Base-by-base conservation (phyloP, 2,329 filamentous ascomycete species). In the Scytalidium lignicola region DNA sequence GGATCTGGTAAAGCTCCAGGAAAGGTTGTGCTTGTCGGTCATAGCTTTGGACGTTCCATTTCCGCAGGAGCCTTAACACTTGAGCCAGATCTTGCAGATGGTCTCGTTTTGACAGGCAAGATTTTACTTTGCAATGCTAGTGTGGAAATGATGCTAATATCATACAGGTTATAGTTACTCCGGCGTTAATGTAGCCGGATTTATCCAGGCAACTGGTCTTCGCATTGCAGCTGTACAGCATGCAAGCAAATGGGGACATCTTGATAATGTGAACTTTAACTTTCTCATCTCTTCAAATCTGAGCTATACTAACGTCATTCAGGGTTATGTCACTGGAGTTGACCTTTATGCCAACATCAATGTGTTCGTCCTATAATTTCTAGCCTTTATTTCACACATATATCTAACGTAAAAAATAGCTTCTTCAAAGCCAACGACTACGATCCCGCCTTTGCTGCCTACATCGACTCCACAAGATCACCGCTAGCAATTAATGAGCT, bases 31-130 rank as follows among this genome's bases (percentile, higher is more conserved):
- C 82, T 85, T 60, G 69, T 83, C 15, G 83, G 82, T 10, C 82
- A 86, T 67, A 82, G 78, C 0, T 85, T 82, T 55, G 82, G 83
- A 28, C 80, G 79, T 0, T 65, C 74, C 15, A 75, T 80, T 54
- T 76, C 74, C 3, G 82, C 79, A 63, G 73, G 66, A 42, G 68
- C 85, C 19, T 72, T 77, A 7, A 70, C 70, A 37, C 59, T 67
- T 48, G 67, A 78, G 55, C 79, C 80, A 1, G 58, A 70, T 48
- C 67, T 78, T 49, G 79, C 75, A 32, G 75, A 85, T 54, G 79
- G 74, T 29, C 69, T 84, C 32, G 65, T 82, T 44, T 70, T 85
- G 3, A 84, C 80, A 1, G 82, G 82, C 1, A 84, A 78, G 64
- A 26, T 40, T 3, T 44, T 42, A 26, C 45, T 51, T 20, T 57